Conservation (phyloP, 148 eudicot species). For the Fagopyrum tataricum region DNA sequence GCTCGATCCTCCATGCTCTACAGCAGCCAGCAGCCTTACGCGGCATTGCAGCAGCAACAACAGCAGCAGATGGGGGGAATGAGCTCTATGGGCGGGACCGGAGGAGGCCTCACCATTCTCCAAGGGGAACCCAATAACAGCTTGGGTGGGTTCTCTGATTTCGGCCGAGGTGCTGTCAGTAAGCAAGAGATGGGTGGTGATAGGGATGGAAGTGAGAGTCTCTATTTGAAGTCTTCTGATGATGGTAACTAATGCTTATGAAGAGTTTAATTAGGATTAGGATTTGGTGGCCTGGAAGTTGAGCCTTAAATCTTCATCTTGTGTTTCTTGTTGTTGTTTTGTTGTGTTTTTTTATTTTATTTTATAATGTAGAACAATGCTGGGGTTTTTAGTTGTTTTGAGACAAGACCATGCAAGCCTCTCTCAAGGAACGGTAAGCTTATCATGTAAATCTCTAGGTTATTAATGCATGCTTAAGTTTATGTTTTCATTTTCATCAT, state of each 20-base stretch:
- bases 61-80: slow-evolving; percentile 39
- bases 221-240: slow-evolving; percentile 65
- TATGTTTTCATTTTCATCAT: too few species aligned
- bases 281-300: slow-evolving; percentile 5
- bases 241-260: slow-evolving; percentile 30
- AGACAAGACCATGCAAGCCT: neutral
- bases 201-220: slow-evolving; percentile 40
- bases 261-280: neutral
- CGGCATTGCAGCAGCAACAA: slow-evolving; percentile 41
- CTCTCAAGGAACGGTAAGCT: neutral
- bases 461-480: neutral
- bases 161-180: slow-evolving; percentile 27
- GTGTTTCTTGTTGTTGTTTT: neutral
- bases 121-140: slow-evolving; percentile 49
- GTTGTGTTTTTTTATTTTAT: neutral
- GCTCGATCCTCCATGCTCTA: slow-evolving; percentile 88
- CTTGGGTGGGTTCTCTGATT: slow-evolving; percentile 53
- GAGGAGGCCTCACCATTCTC: slow-evolving; percentile 47
- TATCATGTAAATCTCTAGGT: slow-evolving; percentile 10
- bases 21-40: slow-evolving; percentile 58
- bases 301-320: neutral
- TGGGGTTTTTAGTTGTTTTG: neutral
- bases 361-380: neutral
- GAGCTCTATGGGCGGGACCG: slow-evolving; percentile 36
- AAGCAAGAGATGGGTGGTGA: slow-evolving; percentile 61